Evolutionary conservation across 2,329 filamentous ascomycete species (phyloP), one percentile per base, ranked within the genome.

Genomic region (Aureobasidium sp.): DNA sequence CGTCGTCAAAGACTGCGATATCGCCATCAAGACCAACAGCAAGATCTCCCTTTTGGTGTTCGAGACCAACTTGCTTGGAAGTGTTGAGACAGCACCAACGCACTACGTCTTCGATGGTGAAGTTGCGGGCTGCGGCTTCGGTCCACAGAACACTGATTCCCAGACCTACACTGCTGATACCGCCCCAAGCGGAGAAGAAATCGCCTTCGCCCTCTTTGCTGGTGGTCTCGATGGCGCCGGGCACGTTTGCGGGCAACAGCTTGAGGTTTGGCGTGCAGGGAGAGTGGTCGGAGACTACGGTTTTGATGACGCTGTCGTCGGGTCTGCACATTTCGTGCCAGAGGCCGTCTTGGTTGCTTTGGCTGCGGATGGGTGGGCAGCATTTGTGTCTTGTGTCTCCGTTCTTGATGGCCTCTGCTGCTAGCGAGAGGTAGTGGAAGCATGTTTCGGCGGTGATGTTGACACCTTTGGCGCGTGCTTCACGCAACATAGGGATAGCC

Each of bases 141-240:
- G 90, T 92, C 85, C 92, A 88, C 6, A 99, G 81, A 66, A 99
- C 96, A 5, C 91, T 90, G 4, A 99, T 81, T 0, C 94, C 94
- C 1, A 99, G 83, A 0, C 94, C 94, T 19, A 99, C 93, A 5
- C 89, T 94, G 4, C 90, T 93, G 70, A 99, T 96, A 15, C 94
- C 94, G 60, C 94, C 94, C 94, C 94, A 99, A 0, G 92, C 92
- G 4, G 88, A 85, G 76, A 97, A 94, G 81, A 99, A 97, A 76
- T 97, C 90, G 40, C 94, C 94, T 24, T 78, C 75, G 40, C 75
- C 71, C 1, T 74, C 70, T 11, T 76, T 73, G 22, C 66, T 68
- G 61, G 69, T 72, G 63, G 66, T 68, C 59, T 33, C 14, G 14
- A 65, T 49, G 6, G 66, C 61, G 40, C 80, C 79, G 17, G 80